A percentile compares a stretch with the other conserved stretches of the same genome.
phyloP scores from a whole-genome alignment of 2,329 filamentous ascomycete genomes.

The Aspergillus caelatus region DNA sequence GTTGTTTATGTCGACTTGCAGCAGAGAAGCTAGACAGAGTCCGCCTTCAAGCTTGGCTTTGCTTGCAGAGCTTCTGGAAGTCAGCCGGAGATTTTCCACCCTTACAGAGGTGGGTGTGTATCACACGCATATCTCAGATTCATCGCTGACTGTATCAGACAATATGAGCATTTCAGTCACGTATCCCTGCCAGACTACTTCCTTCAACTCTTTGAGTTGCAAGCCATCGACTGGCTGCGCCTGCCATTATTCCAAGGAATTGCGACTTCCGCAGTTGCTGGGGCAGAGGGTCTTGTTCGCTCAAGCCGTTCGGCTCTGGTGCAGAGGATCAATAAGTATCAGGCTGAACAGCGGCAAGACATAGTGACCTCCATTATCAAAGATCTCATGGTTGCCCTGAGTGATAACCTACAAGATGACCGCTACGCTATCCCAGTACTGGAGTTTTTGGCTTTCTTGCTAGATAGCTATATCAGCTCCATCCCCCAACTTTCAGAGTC shows the following conservation, averaged over 20 bases:
- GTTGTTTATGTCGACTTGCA: constrained; percentile 66
- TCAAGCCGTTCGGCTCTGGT: constrained; percentile 46
- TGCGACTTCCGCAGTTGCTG: constrained; percentile 48
- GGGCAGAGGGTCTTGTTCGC: constrained; percentile 48
- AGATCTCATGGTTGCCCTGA: constrained; percentile 59
- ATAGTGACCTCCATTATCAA: constrained; percentile 52
- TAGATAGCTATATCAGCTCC: constrained; percentile 59
- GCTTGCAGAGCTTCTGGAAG: constrained; percentile 45
- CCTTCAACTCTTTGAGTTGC: constrained; percentile 42
- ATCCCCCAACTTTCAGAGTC: constrained; percentile 50
- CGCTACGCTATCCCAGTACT: constrained; percentile 74
- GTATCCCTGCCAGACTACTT: constrained; percentile 50
- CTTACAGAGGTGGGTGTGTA: constrained; percentile 44
- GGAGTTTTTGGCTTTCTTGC: constrained; percentile 75
- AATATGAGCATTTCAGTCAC: constrained; percentile 49
- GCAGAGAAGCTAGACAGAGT: constrained; percentile 91
- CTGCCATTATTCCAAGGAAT: constrained; percentile 46
- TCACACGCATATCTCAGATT: background rate
- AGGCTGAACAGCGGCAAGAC: constrained; percentile 31
- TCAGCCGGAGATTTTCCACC: constrained; percentile 35
- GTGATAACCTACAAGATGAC: constrained; percentile 61
- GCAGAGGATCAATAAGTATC: constrained; percentile 33
- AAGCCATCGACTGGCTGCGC: constrained; percentile 40
- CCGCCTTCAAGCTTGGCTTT: constrained; percentile 57
- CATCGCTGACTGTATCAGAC: constrained; percentile 29